These are phyloP conservation scores for Hygrophila difformis DNA, from an alignment of 257 asterid species.

Conservation along the genomic window DNA sequence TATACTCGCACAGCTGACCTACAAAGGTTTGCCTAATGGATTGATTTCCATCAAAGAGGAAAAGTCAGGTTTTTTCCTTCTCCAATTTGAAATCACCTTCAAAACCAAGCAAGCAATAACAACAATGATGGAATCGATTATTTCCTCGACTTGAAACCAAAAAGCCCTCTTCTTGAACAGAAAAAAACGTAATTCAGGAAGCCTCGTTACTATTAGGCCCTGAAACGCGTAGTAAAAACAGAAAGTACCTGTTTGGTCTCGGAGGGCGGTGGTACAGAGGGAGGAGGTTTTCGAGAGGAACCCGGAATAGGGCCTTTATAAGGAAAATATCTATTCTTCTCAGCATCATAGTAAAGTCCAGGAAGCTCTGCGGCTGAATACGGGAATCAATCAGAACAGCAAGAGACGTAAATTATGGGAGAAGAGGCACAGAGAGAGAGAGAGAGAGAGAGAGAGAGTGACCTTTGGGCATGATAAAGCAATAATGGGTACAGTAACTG, in stretches of 20 bases:
- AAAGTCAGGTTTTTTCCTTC: too few species aligned
- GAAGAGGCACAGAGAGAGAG: slow-evolving; percentile 7
- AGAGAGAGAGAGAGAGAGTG: slow-evolving; percentile 9
- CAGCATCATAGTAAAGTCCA: slow-evolving; percentile 73
- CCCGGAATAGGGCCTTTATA: slow-evolving; percentile 80
- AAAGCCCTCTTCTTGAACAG: too few species aligned
- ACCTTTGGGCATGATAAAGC: slow-evolving; percentile 38
- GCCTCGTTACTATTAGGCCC: too few species aligned
- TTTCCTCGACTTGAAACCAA: too few species aligned
- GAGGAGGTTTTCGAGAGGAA: slow-evolving; percentile 49
- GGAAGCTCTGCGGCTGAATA: slow-evolving; percentile 49
- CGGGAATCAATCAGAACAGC: background rate
- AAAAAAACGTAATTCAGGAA: too few species aligned
- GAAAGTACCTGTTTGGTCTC: slow-evolving; percentile 24
- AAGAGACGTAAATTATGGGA: background rate
- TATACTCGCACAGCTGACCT: too few species aligned
- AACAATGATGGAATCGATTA: too few species aligned
- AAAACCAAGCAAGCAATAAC: too few species aligned
- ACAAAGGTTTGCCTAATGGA: too few species aligned
- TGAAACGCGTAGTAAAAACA: too few species aligned
- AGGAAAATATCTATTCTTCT: slow-evolving; percentile 82
- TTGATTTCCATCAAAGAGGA: too few species aligned
- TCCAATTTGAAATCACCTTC: too few species aligned
- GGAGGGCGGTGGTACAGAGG: slow-evolving; percentile 14
- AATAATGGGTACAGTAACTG: background rate